Base-by-base conservation (phyloP, 495 filamentous ascomycete species). In the Cercophora scortea region DNA sequence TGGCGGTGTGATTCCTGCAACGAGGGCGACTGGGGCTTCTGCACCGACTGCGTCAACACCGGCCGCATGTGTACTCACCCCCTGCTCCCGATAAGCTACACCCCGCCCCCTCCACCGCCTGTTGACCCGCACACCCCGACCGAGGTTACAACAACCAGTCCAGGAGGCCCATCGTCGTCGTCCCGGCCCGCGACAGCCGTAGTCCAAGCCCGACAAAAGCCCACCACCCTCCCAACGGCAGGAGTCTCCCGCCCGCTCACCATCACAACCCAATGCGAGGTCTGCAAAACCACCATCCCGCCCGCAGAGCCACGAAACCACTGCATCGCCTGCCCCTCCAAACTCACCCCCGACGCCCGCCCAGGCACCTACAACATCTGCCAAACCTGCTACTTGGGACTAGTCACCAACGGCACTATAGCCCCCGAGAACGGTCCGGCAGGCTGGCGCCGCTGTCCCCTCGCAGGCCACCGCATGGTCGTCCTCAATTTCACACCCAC, bases 11-110 rank as follows among this genome's bases (percentile, higher is more conserved):
- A 81, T 50, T 57, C 73, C 38, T 96, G 90, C 68, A 94, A 95
- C 59, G 84, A 91, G 49, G 90, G 87, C 25, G 89, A 90, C 60
- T 96, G 90, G 90, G 90, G 90, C 1, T 95, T 88, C 60, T 96
- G 90, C 69, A 85, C 85, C 53, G 61, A 68, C 51, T 96, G 90
- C 61, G 88, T 95, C 32, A 88, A 88, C 43, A 81, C 81, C 65
- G 87, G 84, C 11, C 74, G 74, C 42, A 83, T 80, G 56, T 96
- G 90, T 69, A 87, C 82, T 0, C 90, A 96, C 60, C 71, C 83
- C 0, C 70, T 96, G 0, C 71, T 92, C 1, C 87, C 90, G 3
- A 68, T 91, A 10, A 62, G 67, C 7, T 77, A 76, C 49, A 54
- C 61, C 19, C 49, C 59, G 13, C 54, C 63, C 5, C 15, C 45